These are phyloP conservation scores for Stephanodiscus triporus DNA, from an alignment of 108 stramenopile species.

Conservation along the genomic window DNA sequence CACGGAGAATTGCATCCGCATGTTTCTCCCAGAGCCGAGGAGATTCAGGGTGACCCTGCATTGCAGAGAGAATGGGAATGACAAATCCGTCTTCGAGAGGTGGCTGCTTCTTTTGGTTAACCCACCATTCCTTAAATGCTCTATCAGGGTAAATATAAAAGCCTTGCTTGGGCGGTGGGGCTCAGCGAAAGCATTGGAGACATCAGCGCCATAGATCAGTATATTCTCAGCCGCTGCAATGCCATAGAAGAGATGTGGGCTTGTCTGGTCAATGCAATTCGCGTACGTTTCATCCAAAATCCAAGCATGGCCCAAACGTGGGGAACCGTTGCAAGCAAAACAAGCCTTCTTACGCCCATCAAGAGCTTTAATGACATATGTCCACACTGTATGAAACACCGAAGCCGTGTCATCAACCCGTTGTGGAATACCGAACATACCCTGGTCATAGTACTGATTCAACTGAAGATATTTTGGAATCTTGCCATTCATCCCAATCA, in stretches of 20 bases:
- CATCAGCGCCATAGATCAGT: constrained; percentile 35
- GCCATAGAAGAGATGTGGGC: constrained; percentile 21
- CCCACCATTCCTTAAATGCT: constrained; percentile 38
- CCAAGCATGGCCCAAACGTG: too few relatives aligned
- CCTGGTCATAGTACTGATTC: too few relatives aligned
- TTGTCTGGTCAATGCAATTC: constrained; percentile 9
- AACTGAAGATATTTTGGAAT: too few relatives aligned
- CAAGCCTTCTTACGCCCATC: too few relatives aligned
- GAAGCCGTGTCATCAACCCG: too few relatives aligned
- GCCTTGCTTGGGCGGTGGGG: constrained; percentile 33
- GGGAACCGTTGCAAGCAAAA: too few relatives aligned
- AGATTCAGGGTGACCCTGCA: constrained; percentile 23
- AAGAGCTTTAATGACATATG: too few relatives aligned
- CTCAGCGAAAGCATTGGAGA: constrained; percentile 43
- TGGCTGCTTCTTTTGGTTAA: constrained; percentile 2
- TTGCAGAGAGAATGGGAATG: constrained; percentile 22
- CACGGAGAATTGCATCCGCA: not conserved
- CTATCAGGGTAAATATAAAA: constrained; percentile 37
- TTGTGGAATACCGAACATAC: too few relatives aligned
- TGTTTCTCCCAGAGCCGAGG: constrained; percentile 28
- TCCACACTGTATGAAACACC: too few relatives aligned
- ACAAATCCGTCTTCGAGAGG: constrained; percentile 23
- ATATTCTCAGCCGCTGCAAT: constrained; percentile 23
- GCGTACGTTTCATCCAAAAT: too few relatives aligned
- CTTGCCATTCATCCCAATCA: too few relatives aligned